Evolutionary conservation across 768 basidiomycete genomes (phyloP), one percentile per base, ranked within the genome.

Genomic region (Mycena galericulata): DNA sequence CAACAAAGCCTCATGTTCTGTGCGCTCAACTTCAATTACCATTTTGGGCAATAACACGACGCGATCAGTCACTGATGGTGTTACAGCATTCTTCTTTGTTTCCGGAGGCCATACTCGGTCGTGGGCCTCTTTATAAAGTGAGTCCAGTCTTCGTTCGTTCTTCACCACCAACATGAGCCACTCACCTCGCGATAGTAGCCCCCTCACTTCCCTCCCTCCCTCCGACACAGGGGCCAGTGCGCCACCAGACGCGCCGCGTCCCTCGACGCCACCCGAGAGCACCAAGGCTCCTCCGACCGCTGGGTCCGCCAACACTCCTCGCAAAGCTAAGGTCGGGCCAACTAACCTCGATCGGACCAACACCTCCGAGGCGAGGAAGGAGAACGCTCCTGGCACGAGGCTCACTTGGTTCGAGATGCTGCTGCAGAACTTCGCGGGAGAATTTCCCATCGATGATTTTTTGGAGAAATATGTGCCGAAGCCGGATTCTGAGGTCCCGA

Each of bases 21-120:
- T 36, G 34, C 14, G 34, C 8, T 36, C 34, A 59, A 59, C 58
- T 30, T 49, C 30, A 47, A 59, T 59, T 17, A 26, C 58, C 58
- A 34, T 59, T 47, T 59, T 36, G 32, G 58, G 58, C 24, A 59
- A 47, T 8, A 8, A 10, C 43, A 43, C n/a, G n/a, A 64, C 62
- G 46, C 62, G 54, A 64, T 38, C 62, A 64, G 62, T 64, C 62
- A 64, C 62, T 55, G 53, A 47, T 56, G 32, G 62, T 18, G 51
- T 56, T 53, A 56, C 53, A 15, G 36, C 7, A 3, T n/a, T 24
- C 12, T 45, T 0, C 54, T 56, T 64, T 56, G 62, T 64, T 56
- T 54, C 38, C 24, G 36, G 29, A 63, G 29, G 40, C n/a, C 59
- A 11, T 27, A 30, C 20, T 47, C n/a, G 47, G 27, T 49, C 12